phyloP scores from a whole-genome alignment of 176 grass and related monocot species.

The Saccharum spontaneum region DNA sequence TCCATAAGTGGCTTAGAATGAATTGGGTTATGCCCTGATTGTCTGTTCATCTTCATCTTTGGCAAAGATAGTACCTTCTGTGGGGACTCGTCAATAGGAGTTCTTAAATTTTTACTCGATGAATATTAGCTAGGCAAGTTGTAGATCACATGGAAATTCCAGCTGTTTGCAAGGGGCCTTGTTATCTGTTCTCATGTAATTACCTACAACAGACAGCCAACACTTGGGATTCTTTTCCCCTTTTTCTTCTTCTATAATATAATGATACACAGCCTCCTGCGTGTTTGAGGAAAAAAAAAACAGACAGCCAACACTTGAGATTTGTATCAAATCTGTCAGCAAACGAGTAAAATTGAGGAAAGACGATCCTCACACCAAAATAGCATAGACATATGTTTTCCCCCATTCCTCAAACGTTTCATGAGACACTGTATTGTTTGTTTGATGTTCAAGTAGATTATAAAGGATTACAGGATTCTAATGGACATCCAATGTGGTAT shows the following conservation, averaged over 20 bases:
- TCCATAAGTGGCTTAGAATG: not conserved
- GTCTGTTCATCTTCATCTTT: not conserved
- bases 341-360: not conserved
- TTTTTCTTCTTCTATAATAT: too few species aligned
- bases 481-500: not conserved
- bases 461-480: not conserved
- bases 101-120: not conserved
- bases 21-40: not conserved
- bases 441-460: not conserved
- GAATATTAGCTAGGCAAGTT: not conserved
- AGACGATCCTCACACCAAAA: not conserved
- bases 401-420: not conserved
- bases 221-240: not conserved
- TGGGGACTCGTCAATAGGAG: not conserved
- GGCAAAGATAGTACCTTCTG: not conserved
- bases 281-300: not conserved
- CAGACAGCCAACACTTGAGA: not conserved
- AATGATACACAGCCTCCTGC: too few species aligned
- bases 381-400: not conserved
- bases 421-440: not conserved
- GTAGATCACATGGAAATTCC: not conserved
- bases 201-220: not conserved
- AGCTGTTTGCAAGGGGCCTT: not conserved
- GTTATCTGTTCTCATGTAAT: not conserved
- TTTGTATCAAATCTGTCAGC: not conserved